phyloP scores from a whole-genome alignment of 371 early-diverging fungal genomes.

The Conidiobolus incongruus region DNA sequence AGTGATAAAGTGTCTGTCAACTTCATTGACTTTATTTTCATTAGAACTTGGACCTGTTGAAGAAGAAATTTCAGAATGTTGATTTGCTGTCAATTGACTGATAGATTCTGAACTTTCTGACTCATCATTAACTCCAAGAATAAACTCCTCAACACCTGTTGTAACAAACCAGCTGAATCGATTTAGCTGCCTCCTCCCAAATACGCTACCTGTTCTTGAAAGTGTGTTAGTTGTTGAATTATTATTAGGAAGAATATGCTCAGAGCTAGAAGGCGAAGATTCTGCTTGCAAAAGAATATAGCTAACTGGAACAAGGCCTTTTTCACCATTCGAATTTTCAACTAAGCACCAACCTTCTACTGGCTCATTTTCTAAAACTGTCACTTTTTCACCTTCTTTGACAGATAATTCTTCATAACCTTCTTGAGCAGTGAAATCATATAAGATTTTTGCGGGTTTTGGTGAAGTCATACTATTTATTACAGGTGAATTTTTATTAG shows the following conservation, averaged over 20 bases:
- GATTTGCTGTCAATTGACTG: too few relatives aligned
- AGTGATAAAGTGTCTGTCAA: constrained; percentile 17
- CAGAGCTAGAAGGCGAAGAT: too few relatives aligned
- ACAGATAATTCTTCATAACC: constrained; percentile 14
- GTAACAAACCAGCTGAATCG: constrained; percentile 19
- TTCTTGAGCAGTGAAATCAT: constrained; percentile 6
- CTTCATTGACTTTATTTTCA: constrained; percentile 10
- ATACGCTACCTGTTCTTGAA: constrained; percentile 7
- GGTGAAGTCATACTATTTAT: too few relatives aligned
- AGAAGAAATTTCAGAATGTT: too few relatives aligned
- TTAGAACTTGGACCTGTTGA: too few relatives aligned
- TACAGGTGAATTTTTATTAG: too few relatives aligned
- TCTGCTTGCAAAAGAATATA: constrained; percentile 8
- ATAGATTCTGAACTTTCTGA: constrained; percentile 7
- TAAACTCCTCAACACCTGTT: constrained; percentile 17
- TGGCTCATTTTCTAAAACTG: constrained; percentile 11
- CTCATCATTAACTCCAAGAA: constrained; percentile 8
- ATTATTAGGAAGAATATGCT: background rate
- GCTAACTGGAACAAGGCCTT: constrained; percentile 14
- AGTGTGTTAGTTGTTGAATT: constrained; percentile 5
- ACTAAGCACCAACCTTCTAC: constrained; percentile 18
- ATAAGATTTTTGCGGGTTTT: constrained; percentile 6
- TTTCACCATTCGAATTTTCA: constrained; percentile 13
- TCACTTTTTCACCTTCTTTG: constrained; percentile 13
- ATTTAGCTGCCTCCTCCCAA: constrained; percentile 15